Percentiles rank a stretch among this genome's conserved stretches.
Conservation (phyloP, 441 rosid genomes). For the Raphanus hybrid region DNA sequence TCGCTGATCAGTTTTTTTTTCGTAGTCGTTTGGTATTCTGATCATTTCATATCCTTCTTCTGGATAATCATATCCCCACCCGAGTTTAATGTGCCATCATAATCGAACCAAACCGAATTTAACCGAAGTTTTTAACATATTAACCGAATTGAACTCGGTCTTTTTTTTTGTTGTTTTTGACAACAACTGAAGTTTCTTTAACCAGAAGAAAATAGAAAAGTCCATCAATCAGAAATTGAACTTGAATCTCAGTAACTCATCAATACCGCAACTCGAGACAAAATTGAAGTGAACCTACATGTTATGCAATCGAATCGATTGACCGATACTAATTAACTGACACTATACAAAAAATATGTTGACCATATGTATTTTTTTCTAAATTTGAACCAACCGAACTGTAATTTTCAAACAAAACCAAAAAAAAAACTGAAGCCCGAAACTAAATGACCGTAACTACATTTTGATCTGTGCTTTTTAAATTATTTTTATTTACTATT, state of each 20-base stretch:
- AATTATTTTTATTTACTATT: too few species aligned
- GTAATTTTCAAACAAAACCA: neutral
- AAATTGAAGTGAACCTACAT: neutral
- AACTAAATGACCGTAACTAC: neutral
- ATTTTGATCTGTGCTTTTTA: too few species aligned
- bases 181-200: neutral
- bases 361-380: too few species aligned
- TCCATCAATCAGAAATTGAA: neutral
- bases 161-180: too few species aligned
- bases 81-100: neutral
- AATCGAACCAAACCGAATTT: neutral
- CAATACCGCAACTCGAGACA: neutral
- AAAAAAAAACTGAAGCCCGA: neutral
- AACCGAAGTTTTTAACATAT: neutral
- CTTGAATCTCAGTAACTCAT: neutral
- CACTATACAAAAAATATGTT: too few species aligned
- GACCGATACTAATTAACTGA: neutral
- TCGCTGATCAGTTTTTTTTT: constrained; percentile 25
- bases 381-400: neutral
- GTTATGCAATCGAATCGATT: neutral
- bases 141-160: neutral
- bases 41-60: constrained; percentile 17
- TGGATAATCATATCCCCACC: constrained; percentile 7
- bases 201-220: neutral
- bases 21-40: constrained; percentile 19